A percentile compares a stretch with the other conserved stretches of the same genome.
phyloP scores from a whole-genome alignment of 257 asterid species.

The Buddleja alternifolia region DNA sequence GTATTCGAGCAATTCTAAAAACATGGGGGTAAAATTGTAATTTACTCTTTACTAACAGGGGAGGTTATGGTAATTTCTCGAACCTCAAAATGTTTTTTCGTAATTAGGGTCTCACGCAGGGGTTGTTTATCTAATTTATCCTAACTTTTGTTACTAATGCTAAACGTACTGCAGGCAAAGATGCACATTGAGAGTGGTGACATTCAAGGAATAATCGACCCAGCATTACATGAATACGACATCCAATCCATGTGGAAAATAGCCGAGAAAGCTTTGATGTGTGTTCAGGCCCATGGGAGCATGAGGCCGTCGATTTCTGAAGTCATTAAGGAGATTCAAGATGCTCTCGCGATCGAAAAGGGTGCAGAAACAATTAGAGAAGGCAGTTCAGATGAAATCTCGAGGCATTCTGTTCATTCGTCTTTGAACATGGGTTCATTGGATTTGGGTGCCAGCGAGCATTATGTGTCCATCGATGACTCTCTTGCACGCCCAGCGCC shows the following conservation, averaged over 20 bases:
- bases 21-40: too few relatives aligned
- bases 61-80: too few relatives aligned
- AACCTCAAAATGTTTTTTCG: too few relatives aligned
- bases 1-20: too few relatives aligned
- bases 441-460: conserved; percentile 70
- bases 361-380: conserved; percentile 69
- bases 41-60: too few relatives aligned
- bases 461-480: conserved; percentile 74
- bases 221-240: conserved; percentile 67
- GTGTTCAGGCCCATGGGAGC: conserved; percentile 93
- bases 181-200: conserved; percentile 93
- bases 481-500: conserved; percentile 79
- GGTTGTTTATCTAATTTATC: too few relatives aligned
- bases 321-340: conserved; percentile 93
- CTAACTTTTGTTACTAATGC: not conserved
- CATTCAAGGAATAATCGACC: conserved; percentile 95
- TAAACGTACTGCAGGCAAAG: conserved; percentile 63
- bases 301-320: conserved; percentile 96
- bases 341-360: conserved; percentile 72
- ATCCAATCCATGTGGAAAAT: conserved; percentile 99
- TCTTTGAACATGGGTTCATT: conserved; percentile 65
- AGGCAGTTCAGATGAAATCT: conserved; percentile 84
- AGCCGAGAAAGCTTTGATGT: conserved; percentile 97
- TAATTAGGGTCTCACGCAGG: too few relatives aligned
- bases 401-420: conserved; percentile 78